phyloP scores from a whole-genome alignment of 169 alveolate genomes.

The Cryptosporidium andersoni region DNA sequence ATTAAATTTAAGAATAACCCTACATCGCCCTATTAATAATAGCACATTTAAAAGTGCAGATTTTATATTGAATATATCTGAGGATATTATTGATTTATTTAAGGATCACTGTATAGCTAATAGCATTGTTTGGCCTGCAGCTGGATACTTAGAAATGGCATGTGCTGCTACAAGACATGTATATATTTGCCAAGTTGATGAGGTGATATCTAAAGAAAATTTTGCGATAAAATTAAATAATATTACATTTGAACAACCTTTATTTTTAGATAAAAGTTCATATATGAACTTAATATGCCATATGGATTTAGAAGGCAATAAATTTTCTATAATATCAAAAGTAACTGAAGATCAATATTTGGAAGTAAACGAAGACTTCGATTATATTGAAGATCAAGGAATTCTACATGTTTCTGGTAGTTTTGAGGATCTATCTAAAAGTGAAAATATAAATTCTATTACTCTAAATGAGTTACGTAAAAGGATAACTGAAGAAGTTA shows the following conservation, averaged over 20 bases:
- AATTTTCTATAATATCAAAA: constrained; percentile 8
- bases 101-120: constrained; percentile 45
- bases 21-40: constrained; percentile 5
- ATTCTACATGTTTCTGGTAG: background rate
- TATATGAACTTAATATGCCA: constrained; percentile 7
- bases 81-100: constrained; percentile 14
- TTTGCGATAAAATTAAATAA: constrained; percentile 17
- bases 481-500: background rate
- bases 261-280: constrained; percentile 8
- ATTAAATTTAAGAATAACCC: background rate
- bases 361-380: constrained; percentile 26
- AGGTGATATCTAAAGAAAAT: constrained; percentile 27
- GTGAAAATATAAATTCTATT: background rate
- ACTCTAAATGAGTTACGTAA: background rate
- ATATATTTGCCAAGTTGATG: constrained; percentile 34
- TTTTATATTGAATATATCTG: constrained; percentile 11
- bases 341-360: background rate
- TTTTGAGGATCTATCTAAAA: too few relatives aligned
- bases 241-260: constrained; percentile 52
- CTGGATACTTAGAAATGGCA: constrained; percentile 45
- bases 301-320: constrained; percentile 2
- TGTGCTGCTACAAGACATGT: constrained; percentile 43
- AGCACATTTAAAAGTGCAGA: constrained; percentile 6
- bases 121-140: constrained; percentile 60
- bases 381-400: background rate